Percentiles rank a stretch among this genome's conserved stretches.
phyloP scores from a whole-genome alignment of 306 rosid species.

The Acacia confusa region DNA sequence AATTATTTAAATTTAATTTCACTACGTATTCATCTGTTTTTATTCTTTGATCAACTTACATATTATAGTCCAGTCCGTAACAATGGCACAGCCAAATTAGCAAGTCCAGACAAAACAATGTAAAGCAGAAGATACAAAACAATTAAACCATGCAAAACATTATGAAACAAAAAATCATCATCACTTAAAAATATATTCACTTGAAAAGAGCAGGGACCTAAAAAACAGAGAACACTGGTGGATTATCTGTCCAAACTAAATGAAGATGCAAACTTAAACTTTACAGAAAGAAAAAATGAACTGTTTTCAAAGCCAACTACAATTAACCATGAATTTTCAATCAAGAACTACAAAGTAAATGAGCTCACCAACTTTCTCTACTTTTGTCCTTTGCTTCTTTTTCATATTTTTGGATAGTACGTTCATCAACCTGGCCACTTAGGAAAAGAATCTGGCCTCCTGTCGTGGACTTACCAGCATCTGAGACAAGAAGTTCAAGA shows the following conservation, averaged over 20 bases:
- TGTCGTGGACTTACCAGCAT: slow-evolving; percentile 97
- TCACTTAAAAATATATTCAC: not conserved
- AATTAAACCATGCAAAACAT: not conserved
- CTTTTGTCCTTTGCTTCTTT: slow-evolving; percentile 99
- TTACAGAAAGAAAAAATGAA: not conserved
- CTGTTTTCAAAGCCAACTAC: not conserved
- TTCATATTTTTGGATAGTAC: slow-evolving; percentile 95
- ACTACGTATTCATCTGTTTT: not conserved
- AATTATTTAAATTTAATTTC: not conserved
- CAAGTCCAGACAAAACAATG: not conserved
- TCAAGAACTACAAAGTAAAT: slow-evolving; percentile 21
- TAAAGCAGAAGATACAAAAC: not conserved
- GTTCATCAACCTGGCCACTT: slow-evolving; percentile 95
- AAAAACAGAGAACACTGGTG: not conserved
- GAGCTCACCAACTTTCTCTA: slow-evolving; percentile 95
- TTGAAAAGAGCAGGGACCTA: not conserved
- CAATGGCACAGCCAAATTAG: not conserved
- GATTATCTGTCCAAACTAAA: not conserved
- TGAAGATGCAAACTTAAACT: slow-evolving; percentile 1
- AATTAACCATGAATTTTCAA: not conserved
- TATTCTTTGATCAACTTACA: not conserved
- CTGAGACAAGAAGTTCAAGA: slow-evolving; percentile 43
- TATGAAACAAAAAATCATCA: not conserved
- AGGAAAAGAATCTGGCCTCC: slow-evolving; percentile 99
- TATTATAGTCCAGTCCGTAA: not conserved